Conservation (phyloP, 1,284 basidiomycete genomes). For the Sanghuangporus weigelae region DNA sequence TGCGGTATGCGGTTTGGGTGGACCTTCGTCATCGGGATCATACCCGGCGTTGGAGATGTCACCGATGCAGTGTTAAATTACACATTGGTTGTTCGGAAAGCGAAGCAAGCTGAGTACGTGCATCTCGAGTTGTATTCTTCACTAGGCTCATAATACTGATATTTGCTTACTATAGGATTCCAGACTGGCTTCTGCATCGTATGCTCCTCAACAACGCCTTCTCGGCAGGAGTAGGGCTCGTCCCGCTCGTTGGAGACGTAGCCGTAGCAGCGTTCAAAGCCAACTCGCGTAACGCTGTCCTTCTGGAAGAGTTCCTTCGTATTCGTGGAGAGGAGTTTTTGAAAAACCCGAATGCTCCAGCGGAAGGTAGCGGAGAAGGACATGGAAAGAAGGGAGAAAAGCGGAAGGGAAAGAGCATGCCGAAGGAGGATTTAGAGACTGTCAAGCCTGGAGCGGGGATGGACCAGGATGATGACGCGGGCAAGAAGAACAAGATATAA, state of each 20-base stretch:
- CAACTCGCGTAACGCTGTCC: constrained; percentile 83
- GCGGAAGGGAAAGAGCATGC: constrained; percentile 3
- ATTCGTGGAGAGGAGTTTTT: constrained; percentile 61
- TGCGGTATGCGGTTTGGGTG: constrained; percentile 87
- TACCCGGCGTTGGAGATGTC: constrained; percentile 70
- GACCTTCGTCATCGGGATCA: constrained; percentile 76
- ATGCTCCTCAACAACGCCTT: constrained; percentile 83
- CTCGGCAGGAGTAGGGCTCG: constrained; percentile 64
- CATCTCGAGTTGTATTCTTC: background rate
- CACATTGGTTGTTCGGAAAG: constrained; percentile 71
- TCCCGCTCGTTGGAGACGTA: constrained; percentile 80
- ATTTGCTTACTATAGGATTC: constrained; percentile 38
- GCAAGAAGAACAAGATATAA: background rate
- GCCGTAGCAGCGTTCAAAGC: constrained; percentile 74
- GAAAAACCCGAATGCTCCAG: constrained; percentile 26
- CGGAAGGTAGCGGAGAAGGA: background rate
- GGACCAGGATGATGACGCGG: constrained; percentile 32
- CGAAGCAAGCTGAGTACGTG: constrained; percentile 58
- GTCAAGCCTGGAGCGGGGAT: constrained; percentile 49
- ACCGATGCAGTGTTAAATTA: constrained; percentile 70
- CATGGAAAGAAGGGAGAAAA: constrained; percentile 18
- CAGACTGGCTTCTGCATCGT: constrained; percentile 57
- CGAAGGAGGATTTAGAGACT: constrained; percentile 35
- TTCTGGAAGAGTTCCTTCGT: constrained; percentile 69
- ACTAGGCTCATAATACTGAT: background rate